Evolutionary conservation across 495 filamentous ascomycete genomes (phyloP).

Genomic region (Neurospora tetraspora): DNA sequence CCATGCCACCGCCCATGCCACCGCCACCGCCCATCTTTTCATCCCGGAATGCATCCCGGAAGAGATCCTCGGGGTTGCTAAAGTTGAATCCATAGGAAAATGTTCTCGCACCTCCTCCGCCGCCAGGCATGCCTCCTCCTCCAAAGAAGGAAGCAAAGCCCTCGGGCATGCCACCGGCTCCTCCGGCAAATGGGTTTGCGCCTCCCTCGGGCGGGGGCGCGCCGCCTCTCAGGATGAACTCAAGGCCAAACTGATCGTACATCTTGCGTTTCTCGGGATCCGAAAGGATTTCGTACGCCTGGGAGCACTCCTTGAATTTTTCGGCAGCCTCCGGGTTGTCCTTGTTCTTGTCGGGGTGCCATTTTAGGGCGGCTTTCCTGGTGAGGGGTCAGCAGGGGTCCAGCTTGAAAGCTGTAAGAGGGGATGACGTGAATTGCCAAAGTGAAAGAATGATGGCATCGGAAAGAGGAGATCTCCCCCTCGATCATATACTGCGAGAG

Average conservation of each 20-base stretch:
- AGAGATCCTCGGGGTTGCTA: constrained; percentile 74
- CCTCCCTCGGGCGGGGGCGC: constrained; percentile 39
- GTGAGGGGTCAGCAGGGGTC: constrained; percentile 12
- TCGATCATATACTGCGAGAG: neutral
- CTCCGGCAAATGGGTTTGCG: constrained; percentile 38
- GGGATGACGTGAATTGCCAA: constrained; percentile 1
- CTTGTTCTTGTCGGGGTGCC: constrained; percentile 96
- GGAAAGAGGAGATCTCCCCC: neutral
- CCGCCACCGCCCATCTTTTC: constrained; percentile 20
- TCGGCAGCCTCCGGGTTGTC: constrained; percentile 74
- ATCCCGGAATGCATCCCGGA: constrained; percentile 64
- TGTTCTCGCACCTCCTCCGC: constrained; percentile 39
- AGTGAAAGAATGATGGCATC: neutral
- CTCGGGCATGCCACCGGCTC: constrained; percentile 27
- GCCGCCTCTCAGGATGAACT: constrained; percentile 83
- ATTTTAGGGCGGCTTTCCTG: constrained; percentile 83
- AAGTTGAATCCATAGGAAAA: constrained; percentile 66
- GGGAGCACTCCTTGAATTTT: constrained; percentile 91
- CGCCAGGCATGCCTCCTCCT: constrained; percentile 9
- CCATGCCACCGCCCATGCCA: constrained; percentile 26
- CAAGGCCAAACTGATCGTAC: constrained; percentile 91
- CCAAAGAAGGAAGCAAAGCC: constrained; percentile 20
- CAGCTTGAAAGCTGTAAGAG: neutral
- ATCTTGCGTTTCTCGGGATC: constrained; percentile 95
- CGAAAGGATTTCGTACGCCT: constrained; percentile 95